These are phyloP conservation scores for Saccharata proteae DNA, from an alignment of 2,329 filamentous ascomycete genomes.

Conservation along the genomic window DNA sequence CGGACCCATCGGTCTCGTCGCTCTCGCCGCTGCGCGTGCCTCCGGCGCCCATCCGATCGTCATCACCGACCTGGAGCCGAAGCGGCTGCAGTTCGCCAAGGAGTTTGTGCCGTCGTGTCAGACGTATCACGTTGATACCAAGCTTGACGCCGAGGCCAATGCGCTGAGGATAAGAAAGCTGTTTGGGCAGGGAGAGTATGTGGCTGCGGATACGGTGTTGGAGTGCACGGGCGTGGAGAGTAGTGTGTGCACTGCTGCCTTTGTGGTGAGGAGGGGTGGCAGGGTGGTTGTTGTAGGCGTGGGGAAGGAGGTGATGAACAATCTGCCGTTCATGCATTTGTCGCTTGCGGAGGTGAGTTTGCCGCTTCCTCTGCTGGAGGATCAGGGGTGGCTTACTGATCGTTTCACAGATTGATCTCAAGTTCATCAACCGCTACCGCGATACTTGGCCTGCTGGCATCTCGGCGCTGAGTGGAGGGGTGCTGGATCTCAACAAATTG, in stretches of 20 bases:
- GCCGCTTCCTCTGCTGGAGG: neutral
- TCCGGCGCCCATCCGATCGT: conserved; percentile 53
- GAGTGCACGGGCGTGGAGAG: conserved; percentile 57
- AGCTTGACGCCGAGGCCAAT: conserved; percentile 36
- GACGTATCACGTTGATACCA: conserved; percentile 42
- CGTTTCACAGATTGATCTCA: conserved; percentile 45
- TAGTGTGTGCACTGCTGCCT: conserved; percentile 48
- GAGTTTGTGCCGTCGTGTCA: conserved; percentile 42
- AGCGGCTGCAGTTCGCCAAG: conserved; percentile 45
- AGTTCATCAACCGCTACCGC: conserved; percentile 59
- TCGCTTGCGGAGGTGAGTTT: conserved; percentile 43
- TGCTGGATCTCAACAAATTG: conserved; percentile 49
- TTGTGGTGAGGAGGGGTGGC: conserved; percentile 45
- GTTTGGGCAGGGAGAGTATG: conserved; percentile 29
- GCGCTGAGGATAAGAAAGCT: conserved; percentile 41
- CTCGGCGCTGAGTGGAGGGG: conserved; percentile 44
- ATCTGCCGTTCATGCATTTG: conserved; percentile 55
- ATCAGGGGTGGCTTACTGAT: neutral
- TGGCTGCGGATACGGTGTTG: conserved; percentile 41
- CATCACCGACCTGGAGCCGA: conserved; percentile 49
- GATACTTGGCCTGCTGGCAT: conserved; percentile 60
- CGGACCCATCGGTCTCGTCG: conserved; percentile 52
- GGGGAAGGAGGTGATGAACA: conserved; percentile 49
- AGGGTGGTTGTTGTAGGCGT: conserved; percentile 54
- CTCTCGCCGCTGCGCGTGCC: conserved; percentile 47